Base-by-base conservation (phyloP, 1,284 basidiomycete genomes). In the Anthracocystis setariae region DNA sequence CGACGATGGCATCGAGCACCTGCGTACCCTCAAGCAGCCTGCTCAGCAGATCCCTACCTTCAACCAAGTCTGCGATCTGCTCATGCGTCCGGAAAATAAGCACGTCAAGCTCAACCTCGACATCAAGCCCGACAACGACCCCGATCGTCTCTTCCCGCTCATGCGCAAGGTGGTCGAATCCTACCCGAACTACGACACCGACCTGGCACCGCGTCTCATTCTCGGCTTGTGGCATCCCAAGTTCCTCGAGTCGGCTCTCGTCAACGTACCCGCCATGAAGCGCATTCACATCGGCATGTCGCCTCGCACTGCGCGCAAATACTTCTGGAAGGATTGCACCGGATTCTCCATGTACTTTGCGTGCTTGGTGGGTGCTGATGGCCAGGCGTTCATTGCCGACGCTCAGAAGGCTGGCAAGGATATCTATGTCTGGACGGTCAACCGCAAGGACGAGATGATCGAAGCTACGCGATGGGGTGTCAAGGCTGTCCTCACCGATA, bases 371-470 rank as follows among this genome's bases (percentile, higher is more conserved):
- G 89, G 89, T 2, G 82, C 85, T 15, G 93, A 93, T 66, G 87
- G 85, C 23, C 81, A 78, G 73, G 88, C 87, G 72, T 98, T 98
- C 84, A 86, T 90, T 53, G 84, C 86, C 46, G 91, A 94, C 67
- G 94, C 92, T 83, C 89, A 89, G 81, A 85, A 81, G 17, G 89
- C 88, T 0, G 91, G 91, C 21, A 99, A 99, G 87, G 88, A 88
- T 77, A 78, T 97, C 45, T 77, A 94, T 88, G 92, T 94, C 12
- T 98, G 96, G 96, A 98, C 95, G 0, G 94, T 98, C 27, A 98
- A 98, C 82, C 88, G 90, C 46, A 88, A 89, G 10, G 88, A 89
- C 62, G 90, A 95, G 82, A 97, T 98, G 94, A 91, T 95, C 85
- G 92, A 97, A 88, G 93, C 92, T 63, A 90, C 91, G 18, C 86